Conservation (phyloP, 768 basidiomycete species). For the Tulasnella sp. region DNA sequence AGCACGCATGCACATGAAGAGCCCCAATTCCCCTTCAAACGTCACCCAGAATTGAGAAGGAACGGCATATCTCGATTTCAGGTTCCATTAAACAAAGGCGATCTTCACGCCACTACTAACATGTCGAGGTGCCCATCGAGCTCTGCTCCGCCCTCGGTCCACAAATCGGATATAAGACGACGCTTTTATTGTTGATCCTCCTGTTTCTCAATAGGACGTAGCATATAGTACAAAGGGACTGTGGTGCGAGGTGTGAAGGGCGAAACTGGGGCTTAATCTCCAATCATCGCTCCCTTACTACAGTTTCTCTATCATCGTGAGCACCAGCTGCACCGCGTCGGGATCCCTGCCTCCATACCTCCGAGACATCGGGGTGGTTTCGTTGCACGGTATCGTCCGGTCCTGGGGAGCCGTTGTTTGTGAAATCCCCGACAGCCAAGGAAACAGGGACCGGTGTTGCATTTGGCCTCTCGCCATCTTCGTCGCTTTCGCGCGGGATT, state of each 20-base stretch:
- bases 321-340: background rate
- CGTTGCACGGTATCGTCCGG: conserved; percentile 25
- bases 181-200: too few relatives aligned
- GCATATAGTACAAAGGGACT: background rate
- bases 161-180: too few relatives aligned
- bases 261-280: background rate
- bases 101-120: too few relatives aligned
- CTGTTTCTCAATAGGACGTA: too few relatives aligned
- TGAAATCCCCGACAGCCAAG: background rate
- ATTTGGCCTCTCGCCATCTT: background rate
- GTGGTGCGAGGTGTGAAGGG: background rate
- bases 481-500: conserved; percentile 11
- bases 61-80: background rate
- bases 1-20: background rate
- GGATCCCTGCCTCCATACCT: background rate
- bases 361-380: too few relatives aligned
- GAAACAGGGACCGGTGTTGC: background rate
- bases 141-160: too few relatives aligned
- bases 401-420: background rate
- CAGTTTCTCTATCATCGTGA: background rate
- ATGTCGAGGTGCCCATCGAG: too few relatives aligned
- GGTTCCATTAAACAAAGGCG: too few relatives aligned
- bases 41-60: background rate
- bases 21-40: background rate
- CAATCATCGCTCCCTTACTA: background rate